Percentiles rank a stretch among this genome's conserved stretches.
Conservation (phyloP, 176 grass and related monocot genomes). For the Thalia dealbata region DNA sequence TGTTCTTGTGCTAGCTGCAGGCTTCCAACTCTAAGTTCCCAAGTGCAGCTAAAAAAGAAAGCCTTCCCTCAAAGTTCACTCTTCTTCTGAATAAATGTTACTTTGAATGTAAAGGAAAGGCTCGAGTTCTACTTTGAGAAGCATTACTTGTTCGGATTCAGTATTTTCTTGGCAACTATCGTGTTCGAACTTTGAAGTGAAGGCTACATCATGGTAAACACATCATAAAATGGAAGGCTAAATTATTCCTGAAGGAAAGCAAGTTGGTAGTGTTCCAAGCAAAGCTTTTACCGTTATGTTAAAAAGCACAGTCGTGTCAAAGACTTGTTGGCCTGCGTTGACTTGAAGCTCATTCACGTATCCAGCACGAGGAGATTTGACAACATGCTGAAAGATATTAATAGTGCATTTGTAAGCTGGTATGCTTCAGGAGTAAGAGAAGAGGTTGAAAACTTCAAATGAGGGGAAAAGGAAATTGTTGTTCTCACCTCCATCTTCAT, state of each 20-base stretch:
- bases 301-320: slow-evolving; percentile 78
- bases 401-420: not conserved
- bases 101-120: too few relatives aligned
- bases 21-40: too few relatives aligned
- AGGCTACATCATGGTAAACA: not conserved
- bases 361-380: slow-evolving; percentile 61
- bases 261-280: not conserved
- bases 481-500: slow-evolving; percentile 95
- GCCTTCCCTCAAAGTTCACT: too few relatives aligned
- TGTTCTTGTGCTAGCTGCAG: too few relatives aligned
- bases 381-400: slow-evolving; percentile 57
- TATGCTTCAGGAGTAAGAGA: slow-evolving; percentile 1
- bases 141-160: not conserved
- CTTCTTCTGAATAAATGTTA: too few relatives aligned
- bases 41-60: too few relatives aligned
- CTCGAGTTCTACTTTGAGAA: too few relatives aligned
- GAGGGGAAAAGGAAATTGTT: not conserved
- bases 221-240: not conserved
- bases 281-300: slow-evolving; percentile 49
- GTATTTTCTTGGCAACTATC: too few relatives aligned
- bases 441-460: not conserved
- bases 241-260: not conserved
- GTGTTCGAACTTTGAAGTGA: not conserved
- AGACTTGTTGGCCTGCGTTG: slow-evolving; percentile 78
- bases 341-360: slow-evolving; percentile 63